A percentile compares a stretch with the other conserved stretches of the same genome.
Evolutionary conservation across 73 alveolate genomes (phyloP).

Genomic region (Paraurostyla sp.): DNA sequence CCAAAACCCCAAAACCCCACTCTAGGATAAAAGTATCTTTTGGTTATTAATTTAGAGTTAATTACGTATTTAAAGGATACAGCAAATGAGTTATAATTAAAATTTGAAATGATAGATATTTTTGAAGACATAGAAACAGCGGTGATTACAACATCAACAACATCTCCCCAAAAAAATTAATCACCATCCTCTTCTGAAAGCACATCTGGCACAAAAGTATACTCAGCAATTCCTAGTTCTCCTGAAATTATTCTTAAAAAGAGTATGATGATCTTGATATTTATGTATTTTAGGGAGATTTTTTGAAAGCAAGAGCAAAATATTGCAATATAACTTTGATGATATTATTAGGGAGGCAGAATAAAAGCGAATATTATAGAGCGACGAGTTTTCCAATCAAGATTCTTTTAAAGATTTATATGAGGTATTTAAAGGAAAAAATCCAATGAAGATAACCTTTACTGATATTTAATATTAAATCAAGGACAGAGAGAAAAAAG

Average conservation of each 20-base stretch:
- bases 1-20: too few species aligned
- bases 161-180: neutral
- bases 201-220: too few species aligned
- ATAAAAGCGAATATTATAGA: neutral
- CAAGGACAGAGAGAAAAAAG: neutral
- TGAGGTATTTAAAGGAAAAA: neutral
- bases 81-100: too few species aligned
- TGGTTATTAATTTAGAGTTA: too few species aligned
- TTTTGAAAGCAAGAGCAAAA: slow-evolving; percentile 25
- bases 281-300: slow-evolving; percentile 17
- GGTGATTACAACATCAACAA: neutral
- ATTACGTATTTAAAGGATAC: too few species aligned
- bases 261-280: neutral
- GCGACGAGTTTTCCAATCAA: neutral
- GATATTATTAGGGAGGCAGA: neutral
- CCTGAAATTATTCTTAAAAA: slow-evolving; percentile 31
- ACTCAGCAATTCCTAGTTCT: neutral
- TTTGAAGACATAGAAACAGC: slow-evolving; percentile 38
- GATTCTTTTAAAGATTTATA: neutral
- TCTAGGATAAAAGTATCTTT: too few species aligned
- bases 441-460: slow-evolving; percentile 1
- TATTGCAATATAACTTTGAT: too few species aligned
- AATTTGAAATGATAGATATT: slow-evolving; percentile 13
- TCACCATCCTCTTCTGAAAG: too few species aligned
- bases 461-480: neutral